Evolutionary conservation across 2,329 filamentous ascomycete genomes (phyloP), one percentile per base, ranked within the genome.

Genomic region (Botrytis galanthina): DNA sequence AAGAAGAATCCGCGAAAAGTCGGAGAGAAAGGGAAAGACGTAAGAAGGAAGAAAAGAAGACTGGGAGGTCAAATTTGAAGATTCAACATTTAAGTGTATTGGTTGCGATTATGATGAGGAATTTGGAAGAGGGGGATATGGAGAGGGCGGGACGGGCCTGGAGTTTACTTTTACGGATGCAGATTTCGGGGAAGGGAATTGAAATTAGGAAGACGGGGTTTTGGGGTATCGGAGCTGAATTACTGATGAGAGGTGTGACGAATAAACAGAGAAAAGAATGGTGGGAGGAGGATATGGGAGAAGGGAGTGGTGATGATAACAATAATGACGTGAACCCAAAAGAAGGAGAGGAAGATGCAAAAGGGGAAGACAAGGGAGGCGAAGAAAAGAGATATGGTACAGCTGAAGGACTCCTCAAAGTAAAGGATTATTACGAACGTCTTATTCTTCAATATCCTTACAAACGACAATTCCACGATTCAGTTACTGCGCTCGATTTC

Each of bases 161-260:
- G 86, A 91, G 89, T 1, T 83, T 97, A 76, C 85, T 97, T 46
- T 81, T 94, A 64, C 88, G 91, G 67, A 86, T 89, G 64, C 87
- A 86, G 68, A 84, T 90, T 37, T 76, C 73, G 20, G 89, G 89
- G 4, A 81, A 82, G 66, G 83, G 84, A 10, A 85, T 95, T 32
- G 93, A 97, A 80, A 81, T 95, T 66, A 88, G 94, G 57, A 85
- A 85, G 32, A 87, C 91, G 78, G 87, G 89, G 51, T 87, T 92
- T 76, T 98, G 95, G 95, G 91, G 91, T 22, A 87, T 97, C 62
- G 94, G 93, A 0, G 93, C 93, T 3, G 95, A 97, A 82, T 88
- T 98, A 32, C 83, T 97, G 73, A 89, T 97, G 83, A 61, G 72
- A 88, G 92, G 70, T 12, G 51, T 37, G 16, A 64, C 39, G 29